phyloP scores from a whole-genome alignment of 225 moss, liverwort and hornwort genomes.

The Antitrichia curtipendula region DNA sequence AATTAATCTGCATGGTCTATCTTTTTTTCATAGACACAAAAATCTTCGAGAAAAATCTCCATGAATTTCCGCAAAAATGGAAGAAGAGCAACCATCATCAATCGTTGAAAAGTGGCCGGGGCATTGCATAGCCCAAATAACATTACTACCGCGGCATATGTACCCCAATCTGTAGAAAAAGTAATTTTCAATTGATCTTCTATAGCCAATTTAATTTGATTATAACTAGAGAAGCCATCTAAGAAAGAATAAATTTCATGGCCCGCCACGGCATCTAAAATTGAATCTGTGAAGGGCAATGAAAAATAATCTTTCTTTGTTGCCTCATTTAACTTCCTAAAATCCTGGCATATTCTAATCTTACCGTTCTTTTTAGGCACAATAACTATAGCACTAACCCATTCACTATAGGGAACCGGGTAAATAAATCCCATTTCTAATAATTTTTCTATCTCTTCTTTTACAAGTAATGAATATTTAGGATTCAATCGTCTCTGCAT shows the following conservation, averaged over 20 bases:
- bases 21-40: too few species aligned
- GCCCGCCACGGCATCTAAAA: not conserved
- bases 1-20: too few species aligned
- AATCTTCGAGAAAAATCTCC: too few species aligned
- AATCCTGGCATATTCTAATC: not conserved
- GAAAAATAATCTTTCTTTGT: not conserved
- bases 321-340: not conserved
- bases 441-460: not conserved
- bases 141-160: rapidly evolving
- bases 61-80: not conserved
- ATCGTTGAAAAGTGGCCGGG: not conserved
- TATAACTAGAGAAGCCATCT: not conserved
- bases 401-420: not conserved
- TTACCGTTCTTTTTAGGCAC: not conserved
- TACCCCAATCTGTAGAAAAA: not conserved
- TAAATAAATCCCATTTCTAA: not conserved
- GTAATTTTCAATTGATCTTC: not conserved
- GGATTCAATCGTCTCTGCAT: not conserved
- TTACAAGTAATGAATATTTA: not conserved
- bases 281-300: not conserved
- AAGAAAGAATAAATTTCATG: not conserved
- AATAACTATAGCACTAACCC: not conserved
- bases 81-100: not conserved
- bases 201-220: rapidly evolving
- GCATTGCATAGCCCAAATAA: not conserved